A percentile compares a stretch with the other conserved stretches of the same genome.
Conservation (phyloP, 2,329 filamentous ascomycete genomes). For the Neofusicoccum parvum region DNA sequence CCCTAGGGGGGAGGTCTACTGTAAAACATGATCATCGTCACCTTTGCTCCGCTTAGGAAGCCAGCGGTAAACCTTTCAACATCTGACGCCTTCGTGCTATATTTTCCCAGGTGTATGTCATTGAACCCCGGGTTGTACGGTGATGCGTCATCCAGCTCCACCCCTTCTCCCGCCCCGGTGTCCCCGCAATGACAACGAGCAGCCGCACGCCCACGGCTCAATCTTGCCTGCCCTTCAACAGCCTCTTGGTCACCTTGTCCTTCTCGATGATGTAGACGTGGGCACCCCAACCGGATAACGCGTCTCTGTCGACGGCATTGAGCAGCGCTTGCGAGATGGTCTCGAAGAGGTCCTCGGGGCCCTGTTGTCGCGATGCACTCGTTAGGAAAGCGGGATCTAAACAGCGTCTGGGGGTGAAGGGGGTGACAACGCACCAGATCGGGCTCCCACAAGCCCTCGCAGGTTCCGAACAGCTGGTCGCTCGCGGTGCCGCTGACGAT, state of each 20-base stretch:
- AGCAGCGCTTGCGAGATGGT: conserved; percentile 95
- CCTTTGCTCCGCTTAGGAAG: neutral
- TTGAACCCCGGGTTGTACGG: conserved; percentile 1
- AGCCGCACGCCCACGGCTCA: conserved; percentile 32
- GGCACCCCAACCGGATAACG: conserved; percentile 95
- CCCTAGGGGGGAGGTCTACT: neutral
- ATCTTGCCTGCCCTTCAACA: conserved; percentile 97
- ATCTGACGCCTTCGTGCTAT: neutral
- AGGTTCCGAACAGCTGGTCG: conserved; percentile 98
- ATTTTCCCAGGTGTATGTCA: neutral
- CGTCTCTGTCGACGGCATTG: conserved; percentile 95
- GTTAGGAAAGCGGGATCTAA: conserved; percentile 21
- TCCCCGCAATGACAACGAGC: neutral
- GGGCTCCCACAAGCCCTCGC: conserved; percentile 96
- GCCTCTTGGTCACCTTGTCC: conserved; percentile 98
- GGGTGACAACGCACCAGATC: conserved; percentile 70
- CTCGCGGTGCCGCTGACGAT: conserved; percentile 96
- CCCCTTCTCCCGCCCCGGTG: neutral
- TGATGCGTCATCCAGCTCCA: neutral
- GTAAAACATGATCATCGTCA: conserved; percentile 14
- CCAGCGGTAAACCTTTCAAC: neutral
- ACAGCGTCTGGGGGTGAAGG: neutral
- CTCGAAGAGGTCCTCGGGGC: conserved; percentile 93
- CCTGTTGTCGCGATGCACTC: conserved; percentile 50
- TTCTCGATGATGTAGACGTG: conserved; percentile 99